Evolutionary conservation across 495 filamentous ascomycete species (phyloP), one percentile per base, ranked within the genome.

Genomic region (Trichocladium antarcticum): DNA sequence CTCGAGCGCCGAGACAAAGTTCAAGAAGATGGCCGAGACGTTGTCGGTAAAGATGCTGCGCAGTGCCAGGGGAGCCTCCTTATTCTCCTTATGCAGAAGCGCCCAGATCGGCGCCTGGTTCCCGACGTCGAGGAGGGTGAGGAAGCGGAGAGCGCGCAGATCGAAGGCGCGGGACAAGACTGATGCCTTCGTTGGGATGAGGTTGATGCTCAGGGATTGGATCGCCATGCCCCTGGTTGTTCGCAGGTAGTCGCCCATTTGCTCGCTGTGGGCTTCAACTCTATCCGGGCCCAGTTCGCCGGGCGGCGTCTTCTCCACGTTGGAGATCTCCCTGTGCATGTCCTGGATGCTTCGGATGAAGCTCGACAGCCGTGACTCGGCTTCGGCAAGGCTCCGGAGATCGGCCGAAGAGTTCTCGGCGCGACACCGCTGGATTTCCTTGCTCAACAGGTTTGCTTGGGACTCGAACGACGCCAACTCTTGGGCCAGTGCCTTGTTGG

Each of bases 101-200:
- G 64, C 58, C 79, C 79, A 83, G 50, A 82, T 71, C 3, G 65
- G 61, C 36, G 67, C 70, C 57, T 83, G 80, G 3, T 69, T 57
- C 1, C 80, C 80, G 20, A 80, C 77, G 43, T 79, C 79, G 37
- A 83, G 72, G 8, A 83, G 64, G 1, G 78, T 79, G 15, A 83
- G 55, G 28, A 64, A 66, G 46, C 66, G 70, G 4, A 83, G 68
- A 3, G 60, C 53, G 15, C 59, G 66, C 10, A 82, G 42, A 50
- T 83, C 78, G 6, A 82, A 56, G 5, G 74, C 72, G 22, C 65
- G 63, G 5, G 61, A 68, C 6, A 83, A 41, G 0, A 79, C 65
- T 0, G 69, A 70, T 0, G 78, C 65, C 57, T 71, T 76, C 46
- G 78, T 62, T 0, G 80, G 79, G 22, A 83, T 68, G 37, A 77